Percentiles rank a stretch among this genome's conserved stretches.
These are phyloP conservation scores for Mucor mucedo DNA, from an alignment of 371 early-diverging fungal genomes.

Conservation along the genomic window DNA sequence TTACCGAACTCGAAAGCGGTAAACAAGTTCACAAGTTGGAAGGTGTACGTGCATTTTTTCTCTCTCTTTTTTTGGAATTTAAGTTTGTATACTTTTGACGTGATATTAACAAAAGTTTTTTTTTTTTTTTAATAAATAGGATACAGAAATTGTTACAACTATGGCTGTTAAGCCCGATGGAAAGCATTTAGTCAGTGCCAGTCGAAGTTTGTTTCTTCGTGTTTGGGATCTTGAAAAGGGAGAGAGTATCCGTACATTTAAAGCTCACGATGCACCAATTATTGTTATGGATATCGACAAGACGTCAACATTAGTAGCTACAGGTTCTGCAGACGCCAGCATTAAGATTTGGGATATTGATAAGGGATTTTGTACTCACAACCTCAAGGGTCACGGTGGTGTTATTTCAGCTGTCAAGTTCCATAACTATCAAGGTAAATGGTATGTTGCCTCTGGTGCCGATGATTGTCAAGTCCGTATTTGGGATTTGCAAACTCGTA, in stretches of 20 bases:
- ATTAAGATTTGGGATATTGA: constrained; percentile 96
- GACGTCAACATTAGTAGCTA: constrained; percentile 90
- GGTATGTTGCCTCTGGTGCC: constrained; percentile 81
- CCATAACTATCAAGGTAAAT: constrained; percentile 64
- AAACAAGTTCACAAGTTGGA: constrained; percentile 67
- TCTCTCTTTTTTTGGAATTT: background rate
- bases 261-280: constrained; percentile 92
- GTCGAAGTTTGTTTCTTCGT: constrained; percentile 78
- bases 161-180: constrained; percentile 87
- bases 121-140: constrained; percentile 46
- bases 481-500: constrained; percentile 84
- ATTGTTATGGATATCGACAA: constrained; percentile 91
- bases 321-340: constrained; percentile 95
- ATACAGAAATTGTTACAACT: constrained; percentile 86
- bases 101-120: too few species aligned
- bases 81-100: too few species aligned
- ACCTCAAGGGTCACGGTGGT: constrained; percentile 92
- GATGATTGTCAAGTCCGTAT: constrained; percentile 90
- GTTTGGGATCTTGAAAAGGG: constrained; percentile 81
- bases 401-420: constrained; percentile 88
- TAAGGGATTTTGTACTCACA: constrained; percentile 93
- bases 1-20: constrained; percentile 78
- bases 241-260: constrained; percentile 68
- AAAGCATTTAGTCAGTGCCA: constrained; percentile 78
- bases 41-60: constrained; percentile 57